Conservation (phyloP, 1,139 yeast species). For the Protomyces gravidus region DNA sequence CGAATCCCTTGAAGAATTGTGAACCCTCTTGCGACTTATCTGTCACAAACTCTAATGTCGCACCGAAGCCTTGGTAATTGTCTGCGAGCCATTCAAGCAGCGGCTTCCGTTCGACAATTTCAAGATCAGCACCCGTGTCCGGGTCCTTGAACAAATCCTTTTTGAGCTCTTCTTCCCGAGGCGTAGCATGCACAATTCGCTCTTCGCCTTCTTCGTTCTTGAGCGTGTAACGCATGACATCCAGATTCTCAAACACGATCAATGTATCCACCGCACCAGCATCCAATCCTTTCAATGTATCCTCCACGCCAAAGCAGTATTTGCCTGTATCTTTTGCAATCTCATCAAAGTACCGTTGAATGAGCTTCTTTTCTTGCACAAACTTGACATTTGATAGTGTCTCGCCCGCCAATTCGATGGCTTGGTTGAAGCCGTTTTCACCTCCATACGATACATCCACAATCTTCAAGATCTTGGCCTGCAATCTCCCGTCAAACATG, state of each 20-base stretch:
- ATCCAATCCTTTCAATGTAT: slow-evolving; percentile 90
- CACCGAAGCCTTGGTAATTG: slow-evolving; percentile 89
- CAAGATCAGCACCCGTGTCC: slow-evolving; percentile 85
- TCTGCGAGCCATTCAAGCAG: slow-evolving; percentile 97
- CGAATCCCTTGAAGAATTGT: slow-evolving; percentile 94
- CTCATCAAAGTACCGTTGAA: slow-evolving; percentile 88
- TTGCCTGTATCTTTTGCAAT: slow-evolving; percentile 95
- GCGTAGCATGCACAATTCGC: slow-evolving; percentile 65
- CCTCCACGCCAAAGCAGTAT: slow-evolving; percentile 92
- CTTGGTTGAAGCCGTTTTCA: slow-evolving; percentile 98
- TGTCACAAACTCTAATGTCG: slow-evolving; percentile 89
- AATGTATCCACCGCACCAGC: slow-evolving; percentile 91
- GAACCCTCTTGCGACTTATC: slow-evolving; percentile 98
- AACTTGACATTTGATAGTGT: slow-evolving; percentile 93
- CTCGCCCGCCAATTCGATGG: slow-evolving; percentile 94
- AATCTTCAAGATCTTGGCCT: slow-evolving; percentile 78
- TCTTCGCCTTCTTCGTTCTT: slow-evolving; percentile 79
- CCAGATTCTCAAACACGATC: slow-evolving; percentile 88
- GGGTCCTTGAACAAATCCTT: slow-evolving; percentile 73
- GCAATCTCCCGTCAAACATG: slow-evolving; percentile 83
- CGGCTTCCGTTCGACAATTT: slow-evolving; percentile 64
- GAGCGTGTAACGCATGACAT: slow-evolving; percentile 73
- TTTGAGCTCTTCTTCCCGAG: slow-evolving; percentile 49
- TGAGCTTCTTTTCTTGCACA: slow-evolving; percentile 94
- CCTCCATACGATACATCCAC: slow-evolving; percentile 99